These are phyloP conservation scores for Senna tora DNA, from an alignment of 306 rosid species.

Conservation along the genomic window DNA sequence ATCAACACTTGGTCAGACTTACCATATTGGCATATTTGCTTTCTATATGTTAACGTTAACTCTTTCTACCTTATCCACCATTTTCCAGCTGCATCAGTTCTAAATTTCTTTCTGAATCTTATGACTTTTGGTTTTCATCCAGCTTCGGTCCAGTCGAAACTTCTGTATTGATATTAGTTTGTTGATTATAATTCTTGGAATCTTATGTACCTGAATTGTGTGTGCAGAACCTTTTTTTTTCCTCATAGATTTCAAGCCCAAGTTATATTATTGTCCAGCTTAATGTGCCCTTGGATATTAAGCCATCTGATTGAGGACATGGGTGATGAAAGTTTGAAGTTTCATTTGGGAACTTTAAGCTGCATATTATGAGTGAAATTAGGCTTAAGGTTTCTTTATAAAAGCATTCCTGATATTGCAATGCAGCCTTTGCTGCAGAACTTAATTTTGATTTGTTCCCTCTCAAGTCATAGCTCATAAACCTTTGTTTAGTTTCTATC, in stretches of 20 bases:
- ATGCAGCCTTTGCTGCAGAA: not conserved
- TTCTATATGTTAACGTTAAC: constrained; percentile 14
- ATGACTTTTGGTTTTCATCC: constrained; percentile 48
- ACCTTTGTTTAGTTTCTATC: not conserved
- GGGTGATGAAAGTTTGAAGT: not conserved
- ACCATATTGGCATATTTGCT: not conserved
- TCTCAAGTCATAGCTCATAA: constrained; percentile 12
- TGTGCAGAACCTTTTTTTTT: not conserved
- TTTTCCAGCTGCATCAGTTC: constrained; percentile 11
- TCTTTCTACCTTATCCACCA: constrained; percentile 20
- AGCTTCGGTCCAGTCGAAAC: constrained; percentile 97
- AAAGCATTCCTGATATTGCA: constrained; percentile 15
- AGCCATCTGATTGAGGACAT: not conserved
- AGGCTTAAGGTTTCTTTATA: constrained; percentile 4
- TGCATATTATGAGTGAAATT: constrained; percentile 17
- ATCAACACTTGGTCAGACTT: not conserved
- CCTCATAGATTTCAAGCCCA: constrained; percentile 3
- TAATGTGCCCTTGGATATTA: not conserved
- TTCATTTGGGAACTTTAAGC: not conserved
- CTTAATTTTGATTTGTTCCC: constrained; percentile 20
- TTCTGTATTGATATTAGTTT: constrained; percentile 93
- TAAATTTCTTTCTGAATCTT: constrained; percentile 39
- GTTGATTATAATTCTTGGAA: constrained; percentile 89
- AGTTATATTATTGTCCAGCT: not conserved
- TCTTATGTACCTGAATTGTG: constrained; percentile 17